phyloP scores from a whole-genome alignment of 768 basidiomycete species.

The Dioszegia crocea region DNA sequence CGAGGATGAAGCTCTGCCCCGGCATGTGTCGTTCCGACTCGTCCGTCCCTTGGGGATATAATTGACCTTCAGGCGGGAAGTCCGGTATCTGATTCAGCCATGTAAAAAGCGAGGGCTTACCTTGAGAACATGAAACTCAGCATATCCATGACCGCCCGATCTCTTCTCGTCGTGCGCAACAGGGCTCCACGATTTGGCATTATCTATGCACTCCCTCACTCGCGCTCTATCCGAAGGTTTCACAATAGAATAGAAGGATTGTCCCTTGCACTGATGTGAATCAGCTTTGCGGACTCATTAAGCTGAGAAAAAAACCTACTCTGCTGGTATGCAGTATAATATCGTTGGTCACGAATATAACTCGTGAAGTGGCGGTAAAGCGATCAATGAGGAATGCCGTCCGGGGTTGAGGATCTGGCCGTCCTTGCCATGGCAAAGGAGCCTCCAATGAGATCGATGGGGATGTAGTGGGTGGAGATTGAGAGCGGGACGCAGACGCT shows the following conservation, averaged over 20 bases:
- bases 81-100: slow-evolving; percentile 39
- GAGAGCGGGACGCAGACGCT: slow-evolving; percentile 5
- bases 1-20: slow-evolving; percentile 36
- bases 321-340: slow-evolving; percentile 21
- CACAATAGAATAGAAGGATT: slow-evolving; percentile 40
- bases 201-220: slow-evolving; percentile 29
- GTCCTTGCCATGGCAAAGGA: slow-evolving; percentile 13
- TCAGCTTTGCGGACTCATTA: neutral
- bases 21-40: slow-evolving; percentile 37
- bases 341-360: slow-evolving; percentile 40
- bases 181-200: slow-evolving; percentile 32
- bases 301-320: slow-evolving; percentile 14
- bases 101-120: too few relatives aligned
- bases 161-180: slow-evolving; percentile 18
- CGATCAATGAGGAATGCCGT: slow-evolving; percentile 42
- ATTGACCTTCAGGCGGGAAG: slow-evolving; percentile 25
- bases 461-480: neutral
- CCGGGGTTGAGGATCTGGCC: slow-evolving; percentile 14
- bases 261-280: slow-evolving; percentile 19
- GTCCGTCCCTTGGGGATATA: slow-evolving; percentile 35
- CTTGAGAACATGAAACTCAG: slow-evolving; percentile 28
- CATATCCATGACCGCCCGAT: slow-evolving; percentile 31
- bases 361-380: slow-evolving; percentile 32
- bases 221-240: slow-evolving; percentile 28
- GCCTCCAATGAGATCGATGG: slow-evolving; percentile 1